Conservation (phyloP, 2,329 filamentous ascomycete species). For the Aspergillus felis region DNA sequence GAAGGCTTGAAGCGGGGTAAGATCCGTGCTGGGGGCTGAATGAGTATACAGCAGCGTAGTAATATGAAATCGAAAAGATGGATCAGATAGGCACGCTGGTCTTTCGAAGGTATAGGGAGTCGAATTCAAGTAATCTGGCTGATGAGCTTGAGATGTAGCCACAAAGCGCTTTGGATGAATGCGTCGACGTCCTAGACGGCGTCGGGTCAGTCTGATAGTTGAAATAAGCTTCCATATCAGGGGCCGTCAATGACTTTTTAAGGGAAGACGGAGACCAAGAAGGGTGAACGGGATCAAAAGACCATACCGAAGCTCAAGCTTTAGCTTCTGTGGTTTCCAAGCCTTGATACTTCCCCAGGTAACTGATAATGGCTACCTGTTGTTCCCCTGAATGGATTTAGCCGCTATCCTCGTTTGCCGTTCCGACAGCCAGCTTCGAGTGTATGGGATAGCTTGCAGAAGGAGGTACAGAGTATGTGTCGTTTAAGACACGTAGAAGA, state of each 20-base stretch:
- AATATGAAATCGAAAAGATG: slow-evolving; percentile 4
- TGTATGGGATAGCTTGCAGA: not conserved
- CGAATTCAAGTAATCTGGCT: not conserved
- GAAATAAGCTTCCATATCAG: not conserved
- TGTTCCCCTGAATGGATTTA: not conserved
- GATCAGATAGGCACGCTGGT: not conserved
- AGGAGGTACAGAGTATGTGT: not conserved
- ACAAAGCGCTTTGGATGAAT: not conserved
- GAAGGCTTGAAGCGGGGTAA: slow-evolving; percentile 15
- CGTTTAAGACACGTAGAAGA: not conserved
- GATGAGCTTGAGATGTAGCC: not conserved
- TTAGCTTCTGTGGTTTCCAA: not conserved
- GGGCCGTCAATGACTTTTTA: not conserved
- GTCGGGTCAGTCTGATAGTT: not conserved
- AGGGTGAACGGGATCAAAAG: not conserved
- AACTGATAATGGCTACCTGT: not conserved
- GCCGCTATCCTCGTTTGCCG: not conserved
- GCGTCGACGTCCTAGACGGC: not conserved
- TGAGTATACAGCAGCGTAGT: not conserved
- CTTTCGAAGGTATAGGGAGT: not conserved
- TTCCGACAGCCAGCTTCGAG: not conserved
- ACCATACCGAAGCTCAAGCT: not conserved
- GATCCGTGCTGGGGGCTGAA: slow-evolving; percentile 1
- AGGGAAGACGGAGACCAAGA: not conserved
- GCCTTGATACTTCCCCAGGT: not conserved